Evolutionary conservation across 75 land plant species (phyloP).

Genomic region (Selaginella moellendorffii): DNA sequence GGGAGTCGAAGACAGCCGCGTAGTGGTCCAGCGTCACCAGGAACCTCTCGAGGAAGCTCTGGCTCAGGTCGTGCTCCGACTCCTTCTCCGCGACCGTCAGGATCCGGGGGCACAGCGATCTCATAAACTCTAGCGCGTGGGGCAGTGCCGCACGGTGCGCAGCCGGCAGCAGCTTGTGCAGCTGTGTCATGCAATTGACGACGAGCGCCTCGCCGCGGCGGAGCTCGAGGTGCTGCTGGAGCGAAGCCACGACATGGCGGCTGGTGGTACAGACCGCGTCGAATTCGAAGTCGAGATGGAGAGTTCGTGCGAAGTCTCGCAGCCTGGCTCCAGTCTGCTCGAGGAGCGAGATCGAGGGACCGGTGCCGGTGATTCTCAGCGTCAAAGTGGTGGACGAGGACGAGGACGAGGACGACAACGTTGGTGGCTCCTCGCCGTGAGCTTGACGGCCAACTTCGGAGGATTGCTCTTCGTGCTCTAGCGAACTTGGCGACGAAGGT

Average conservation of each 20-base stretch:
- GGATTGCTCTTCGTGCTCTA: too few species aligned
- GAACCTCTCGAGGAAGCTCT: slow-evolving; percentile 31
- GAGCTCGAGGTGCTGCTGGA: slow-evolving; percentile 24
- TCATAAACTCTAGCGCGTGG: slow-evolving; percentile 27
- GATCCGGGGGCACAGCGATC: slow-evolving; percentile 39
- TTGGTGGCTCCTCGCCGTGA: too few species aligned
- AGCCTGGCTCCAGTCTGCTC: slow-evolving; percentile 12
- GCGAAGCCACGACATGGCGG: slow-evolving; percentile 25
- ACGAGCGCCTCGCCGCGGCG: slow-evolving; percentile 47
- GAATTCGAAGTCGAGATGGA: slow-evolving; percentile 18
- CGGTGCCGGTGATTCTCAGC: slow-evolving; percentile 21
- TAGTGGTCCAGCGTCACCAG: slow-evolving; percentile 44
- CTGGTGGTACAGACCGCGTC: slow-evolving; percentile 41
- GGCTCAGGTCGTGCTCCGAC: slow-evolving; percentile 17
- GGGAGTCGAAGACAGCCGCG: slow-evolving; percentile 48
- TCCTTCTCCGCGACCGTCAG: slow-evolving; percentile 72
- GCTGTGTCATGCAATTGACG: slow-evolving; percentile 49
- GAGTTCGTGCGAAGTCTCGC: slow-evolving; percentile 15
- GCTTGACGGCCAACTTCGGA: too few species aligned
- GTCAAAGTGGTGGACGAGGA: slow-evolving; percentile 16
- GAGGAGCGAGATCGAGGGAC: background rate
- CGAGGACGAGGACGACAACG: too few species aligned
- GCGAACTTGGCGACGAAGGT: too few species aligned
- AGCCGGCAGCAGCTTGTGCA: slow-evolving; percentile 32
- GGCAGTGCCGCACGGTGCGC: slow-evolving; percentile 6